phyloP scores from a whole-genome alignment of 2,329 filamentous ascomycete genomes.

The Claviceps maximensis region DNA sequence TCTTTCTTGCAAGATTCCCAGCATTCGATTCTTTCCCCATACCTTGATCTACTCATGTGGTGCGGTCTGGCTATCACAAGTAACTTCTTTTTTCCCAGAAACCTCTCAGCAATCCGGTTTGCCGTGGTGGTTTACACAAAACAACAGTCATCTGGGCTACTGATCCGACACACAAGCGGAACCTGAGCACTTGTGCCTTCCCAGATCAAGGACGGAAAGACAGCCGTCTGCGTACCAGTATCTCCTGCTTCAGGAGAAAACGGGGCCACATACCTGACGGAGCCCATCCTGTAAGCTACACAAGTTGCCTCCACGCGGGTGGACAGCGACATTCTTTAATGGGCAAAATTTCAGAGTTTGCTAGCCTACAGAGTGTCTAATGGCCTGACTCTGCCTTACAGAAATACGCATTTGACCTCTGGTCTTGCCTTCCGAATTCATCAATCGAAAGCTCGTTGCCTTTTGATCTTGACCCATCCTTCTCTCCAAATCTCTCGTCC shows the following conservation, averaged over 20 bases:
- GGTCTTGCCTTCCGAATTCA: slow-evolving; percentile 9
- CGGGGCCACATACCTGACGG: slow-evolving; percentile 18
- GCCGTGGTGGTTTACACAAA: not conserved
- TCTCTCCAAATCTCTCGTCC: slow-evolving; percentile 6
- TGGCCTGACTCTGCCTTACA: slow-evolving; percentile 11
- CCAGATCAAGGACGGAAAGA: not conserved
- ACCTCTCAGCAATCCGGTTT: slow-evolving; percentile 1
- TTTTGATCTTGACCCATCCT: slow-evolving; percentile 7
- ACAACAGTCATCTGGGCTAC: not conserved
- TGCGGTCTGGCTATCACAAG: not conserved
- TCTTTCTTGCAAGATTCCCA: not conserved
- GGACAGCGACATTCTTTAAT: slow-evolving; percentile 17
- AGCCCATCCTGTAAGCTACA: slow-evolving; percentile 20
- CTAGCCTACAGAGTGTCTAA: slow-evolving; percentile 14
- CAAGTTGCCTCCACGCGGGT: slow-evolving; percentile 14
- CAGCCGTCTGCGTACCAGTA: slow-evolving; percentile 1
- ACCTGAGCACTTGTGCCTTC: not conserved
- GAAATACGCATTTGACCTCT: slow-evolving; percentile 12
- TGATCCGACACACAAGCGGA: not conserved
- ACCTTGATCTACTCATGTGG: not conserved
- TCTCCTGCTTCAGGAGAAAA: slow-evolving; percentile 10
- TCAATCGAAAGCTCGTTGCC: not conserved
- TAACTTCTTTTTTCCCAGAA: not conserved
- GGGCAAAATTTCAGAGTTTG: slow-evolving; percentile 13
- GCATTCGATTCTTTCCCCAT: not conserved